Conservation (phyloP, 108 stramenopile species). For the Bacterosira constricta region DNA sequence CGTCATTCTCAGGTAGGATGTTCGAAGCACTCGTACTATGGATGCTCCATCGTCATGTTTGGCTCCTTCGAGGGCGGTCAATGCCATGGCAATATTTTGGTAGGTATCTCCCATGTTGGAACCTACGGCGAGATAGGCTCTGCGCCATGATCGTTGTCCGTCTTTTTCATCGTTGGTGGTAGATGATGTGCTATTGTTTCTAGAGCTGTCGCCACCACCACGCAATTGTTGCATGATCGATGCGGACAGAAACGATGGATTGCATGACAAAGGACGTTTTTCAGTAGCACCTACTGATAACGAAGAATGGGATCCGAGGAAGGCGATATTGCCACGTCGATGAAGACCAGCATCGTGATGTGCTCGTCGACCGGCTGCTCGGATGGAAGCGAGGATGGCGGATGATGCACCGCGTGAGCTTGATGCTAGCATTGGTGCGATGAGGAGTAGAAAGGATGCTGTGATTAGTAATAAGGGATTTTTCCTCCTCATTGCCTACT, state of each 20-base stretch:
- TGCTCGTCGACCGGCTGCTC: background rate
- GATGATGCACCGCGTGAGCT: background rate
- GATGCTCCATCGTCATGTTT: no score
- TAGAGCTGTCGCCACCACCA: background rate
- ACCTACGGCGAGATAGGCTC: constrained; percentile 79
- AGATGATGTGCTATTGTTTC: background rate
- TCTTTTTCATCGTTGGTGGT: background rate
- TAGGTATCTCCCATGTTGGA: constrained; percentile 82
- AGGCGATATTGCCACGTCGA: background rate
- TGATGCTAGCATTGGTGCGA: background rate
- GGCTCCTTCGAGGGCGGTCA: constrained; percentile 46
- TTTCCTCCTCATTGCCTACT: constrained; percentile 11
- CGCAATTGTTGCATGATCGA: background rate
- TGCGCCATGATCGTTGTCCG: constrained; percentile 19
- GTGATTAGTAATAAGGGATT: background rate
- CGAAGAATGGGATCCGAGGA: background rate
- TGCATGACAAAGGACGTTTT: no score
- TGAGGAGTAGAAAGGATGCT: background rate
- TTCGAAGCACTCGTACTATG: constrained; percentile 48
- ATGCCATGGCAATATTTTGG: constrained; percentile 57
- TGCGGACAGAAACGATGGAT: background rate
- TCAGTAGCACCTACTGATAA: no score
- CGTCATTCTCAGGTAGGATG: constrained; percentile 80
- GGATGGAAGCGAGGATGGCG: background rate
- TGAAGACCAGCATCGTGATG: background rate